Percentiles rank a stretch among this genome's conserved stretches.
Evolutionary conservation across 2,329 filamentous ascomycete species (phyloP).

Genomic region (Ploettnerulaceae sp.): DNA sequence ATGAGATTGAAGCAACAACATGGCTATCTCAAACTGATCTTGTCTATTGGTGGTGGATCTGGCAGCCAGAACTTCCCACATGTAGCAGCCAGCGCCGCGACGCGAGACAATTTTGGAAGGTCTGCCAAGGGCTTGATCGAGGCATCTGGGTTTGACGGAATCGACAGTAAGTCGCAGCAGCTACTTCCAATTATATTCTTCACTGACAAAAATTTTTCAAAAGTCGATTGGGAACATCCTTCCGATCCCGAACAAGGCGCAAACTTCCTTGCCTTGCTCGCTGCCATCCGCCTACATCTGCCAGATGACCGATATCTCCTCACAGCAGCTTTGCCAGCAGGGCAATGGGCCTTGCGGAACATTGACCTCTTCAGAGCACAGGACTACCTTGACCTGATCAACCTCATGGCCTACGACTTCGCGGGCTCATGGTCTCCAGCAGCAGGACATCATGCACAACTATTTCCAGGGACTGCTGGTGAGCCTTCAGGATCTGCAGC

Average conservation of each 20-base stretch:
- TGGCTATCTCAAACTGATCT: slow-evolving; percentile 65
- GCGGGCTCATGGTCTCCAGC: slow-evolving; percentile 63
- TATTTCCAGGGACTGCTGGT: slow-evolving; percentile 54
- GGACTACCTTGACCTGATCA: slow-evolving; percentile 67
- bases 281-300: slow-evolving; percentile 60
- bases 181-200: not conserved
- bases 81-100: slow-evolving; percentile 56
- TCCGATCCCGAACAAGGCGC: slow-evolving; percentile 59
- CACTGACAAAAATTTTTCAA: not conserved
- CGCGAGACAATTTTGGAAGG: slow-evolving; percentile 65
- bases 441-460: slow-evolving; percentile 71
- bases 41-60: slow-evolving; percentile 68
- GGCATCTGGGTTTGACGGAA: slow-evolving; percentile 65
- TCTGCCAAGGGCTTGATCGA: slow-evolving; percentile 64
- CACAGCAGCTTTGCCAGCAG: slow-evolving; percentile 67
- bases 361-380: slow-evolving; percentile 62
- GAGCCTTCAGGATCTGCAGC: slow-evolving; percentile 62
- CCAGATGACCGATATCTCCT: slow-evolving; percentile 64
- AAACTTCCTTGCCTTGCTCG: slow-evolving; percentile 66
- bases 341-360: slow-evolving; percentile 58
- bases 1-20: slow-evolving; percentile 68
- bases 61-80: slow-evolving; percentile 63
- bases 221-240: slow-evolving; percentile 81
- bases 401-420: slow-evolving; percentile 79
- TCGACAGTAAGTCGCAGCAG: slow-evolving; percentile 68